Percentiles rank a stretch among this genome's conserved stretches.
Conservation (phyloP, 2,329 filamentous ascomycete genomes). For the Sarocladiaceae sp. region DNA sequence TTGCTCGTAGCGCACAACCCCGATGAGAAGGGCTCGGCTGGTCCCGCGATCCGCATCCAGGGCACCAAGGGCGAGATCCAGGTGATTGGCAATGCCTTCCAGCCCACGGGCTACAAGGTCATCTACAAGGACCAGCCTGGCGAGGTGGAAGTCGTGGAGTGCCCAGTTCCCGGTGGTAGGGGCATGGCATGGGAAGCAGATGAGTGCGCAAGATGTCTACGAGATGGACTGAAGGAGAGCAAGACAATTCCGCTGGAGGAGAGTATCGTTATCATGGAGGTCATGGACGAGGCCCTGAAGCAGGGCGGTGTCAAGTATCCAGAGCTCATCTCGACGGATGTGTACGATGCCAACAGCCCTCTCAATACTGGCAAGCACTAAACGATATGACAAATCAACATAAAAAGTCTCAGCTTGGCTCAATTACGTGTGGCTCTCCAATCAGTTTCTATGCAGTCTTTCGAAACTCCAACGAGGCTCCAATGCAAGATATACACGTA, state of each 20-base stretch:
- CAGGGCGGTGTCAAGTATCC: constrained; percentile 52
- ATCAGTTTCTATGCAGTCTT: no score
- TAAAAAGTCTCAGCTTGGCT: no score
- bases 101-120: constrained; percentile 61
- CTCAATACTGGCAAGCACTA: constrained; percentile 51
- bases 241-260: constrained; percentile 66
- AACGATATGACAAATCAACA: no score
- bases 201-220: constrained; percentile 68
- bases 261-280: constrained; percentile 81
- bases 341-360: constrained; percentile 57
- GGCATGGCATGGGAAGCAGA: constrained; percentile 91
- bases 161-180: constrained; percentile 57
- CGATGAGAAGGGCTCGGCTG: constrained; percentile 53
- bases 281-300: constrained; percentile 51
- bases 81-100: constrained; percentile 67
- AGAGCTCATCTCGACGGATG: constrained; percentile 51
- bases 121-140: constrained; percentile 49
- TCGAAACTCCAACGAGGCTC: no score
- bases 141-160: constrained; percentile 46
- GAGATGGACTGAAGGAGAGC: constrained; percentile 75
- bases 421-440: no score
- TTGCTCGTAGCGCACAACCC: constrained; percentile 60
- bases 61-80: constrained; percentile 80
- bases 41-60: constrained; percentile 73
- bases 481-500: no score